Evolutionary conservation across 805 yeast genomes (phyloP).

Genomic region (Metschnikowia lochheadii): DNA sequence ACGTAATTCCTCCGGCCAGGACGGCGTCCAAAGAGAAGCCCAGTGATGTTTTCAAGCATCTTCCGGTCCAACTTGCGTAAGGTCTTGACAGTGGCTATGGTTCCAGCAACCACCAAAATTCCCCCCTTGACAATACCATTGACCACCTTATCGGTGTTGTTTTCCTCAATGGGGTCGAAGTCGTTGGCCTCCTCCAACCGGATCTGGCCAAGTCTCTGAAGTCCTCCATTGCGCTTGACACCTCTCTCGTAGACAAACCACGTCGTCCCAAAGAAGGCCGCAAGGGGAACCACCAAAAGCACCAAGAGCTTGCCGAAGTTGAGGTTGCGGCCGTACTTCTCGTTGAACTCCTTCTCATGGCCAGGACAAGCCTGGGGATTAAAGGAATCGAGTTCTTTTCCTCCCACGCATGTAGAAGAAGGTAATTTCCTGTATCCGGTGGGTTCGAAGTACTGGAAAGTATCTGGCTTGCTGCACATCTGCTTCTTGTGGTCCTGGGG

Average conservation of each 20-base stretch:
- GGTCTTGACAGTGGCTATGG: conserved; percentile 32
- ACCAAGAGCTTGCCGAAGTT: conserved; percentile 49
- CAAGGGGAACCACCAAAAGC: conserved; percentile 53
- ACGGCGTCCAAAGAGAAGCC: conserved; percentile 31
- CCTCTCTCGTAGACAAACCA: conserved; percentile 80
- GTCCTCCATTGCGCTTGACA: conserved; percentile 73
- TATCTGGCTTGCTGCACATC: conserved; percentile 54
- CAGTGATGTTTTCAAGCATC: conserved; percentile 29
- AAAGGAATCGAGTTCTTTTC: conserved; percentile 64
- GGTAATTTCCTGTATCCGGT: conserved; percentile 92
- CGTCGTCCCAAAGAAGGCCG: conserved; percentile 48
- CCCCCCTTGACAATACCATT: conserved; percentile 59
- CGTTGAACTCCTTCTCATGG: conserved; percentile 58
- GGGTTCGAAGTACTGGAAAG: conserved; percentile 74
- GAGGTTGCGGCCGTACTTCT: conserved; percentile 50
- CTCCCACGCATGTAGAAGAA: conserved; percentile 80
- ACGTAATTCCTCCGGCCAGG: conserved; percentile 41
- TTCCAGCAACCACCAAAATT: conserved; percentile 42
- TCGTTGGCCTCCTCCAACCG: conserved; percentile 67
- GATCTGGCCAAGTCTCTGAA: conserved; percentile 77
- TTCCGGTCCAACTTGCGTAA: conserved; percentile 30
- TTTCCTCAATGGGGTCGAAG: conserved; percentile 59
- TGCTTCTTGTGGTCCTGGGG: conserved; percentile 59
- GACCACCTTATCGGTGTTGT: conserved; percentile 53
- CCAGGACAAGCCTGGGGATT: conserved; percentile 84